phyloP scores from a whole-genome alignment of 2,329 filamentous ascomycete species.

The Aureobasidium pullulans region DNA sequence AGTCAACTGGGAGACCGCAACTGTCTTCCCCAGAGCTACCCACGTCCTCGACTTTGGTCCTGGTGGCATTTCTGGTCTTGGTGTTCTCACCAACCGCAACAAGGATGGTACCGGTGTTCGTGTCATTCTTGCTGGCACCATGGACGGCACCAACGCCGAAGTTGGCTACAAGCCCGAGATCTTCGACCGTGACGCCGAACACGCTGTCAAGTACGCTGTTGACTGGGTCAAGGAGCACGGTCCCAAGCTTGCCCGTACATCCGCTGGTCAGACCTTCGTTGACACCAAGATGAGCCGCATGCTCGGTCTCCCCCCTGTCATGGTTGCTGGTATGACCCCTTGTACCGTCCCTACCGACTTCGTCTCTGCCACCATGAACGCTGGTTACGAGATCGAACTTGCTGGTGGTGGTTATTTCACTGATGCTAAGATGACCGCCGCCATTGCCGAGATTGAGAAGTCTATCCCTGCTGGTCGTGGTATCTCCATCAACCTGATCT shows the following conservation, averaged over 20 bases:
- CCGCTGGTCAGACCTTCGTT: conserved; percentile 80
- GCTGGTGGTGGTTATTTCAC: conserved; percentile 86
- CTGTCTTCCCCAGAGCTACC: conserved; percentile 80
- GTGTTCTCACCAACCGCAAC: conserved; percentile 94
- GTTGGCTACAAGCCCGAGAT: conserved; percentile 97
- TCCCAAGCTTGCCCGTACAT: conserved; percentile 84
- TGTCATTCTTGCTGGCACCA: conserved; percentile 88
- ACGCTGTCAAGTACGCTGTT: conserved; percentile 88
- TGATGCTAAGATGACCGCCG: conserved; percentile 72
- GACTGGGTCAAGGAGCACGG: conserved; percentile 98
- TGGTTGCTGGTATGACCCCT: conserved; percentile 93
- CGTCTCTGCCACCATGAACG: conserved; percentile 85
- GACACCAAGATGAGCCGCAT: conserved; percentile 94
- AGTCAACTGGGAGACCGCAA: conserved; percentile 94
- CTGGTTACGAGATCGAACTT: conserved; percentile 88
- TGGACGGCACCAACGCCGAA: conserved; percentile 81
- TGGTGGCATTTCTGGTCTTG: conserved; percentile 91
- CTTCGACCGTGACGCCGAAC: conserved; percentile 91
- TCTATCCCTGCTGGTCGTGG: conserved; percentile 77
- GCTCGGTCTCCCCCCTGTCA: conserved; percentile 74
- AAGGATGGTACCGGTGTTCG: conserved; percentile 97
- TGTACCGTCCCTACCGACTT: conserved; percentile 87
- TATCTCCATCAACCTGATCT: conserved; percentile 85
- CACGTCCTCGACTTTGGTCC: conserved; percentile 96
- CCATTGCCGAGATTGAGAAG: conserved; percentile 76